Percentiles rank a stretch among this genome's conserved stretches.
phyloP scores from a whole-genome alignment of 2,329 filamentous ascomycete species.

The Cladosporium cucumerinum region DNA sequence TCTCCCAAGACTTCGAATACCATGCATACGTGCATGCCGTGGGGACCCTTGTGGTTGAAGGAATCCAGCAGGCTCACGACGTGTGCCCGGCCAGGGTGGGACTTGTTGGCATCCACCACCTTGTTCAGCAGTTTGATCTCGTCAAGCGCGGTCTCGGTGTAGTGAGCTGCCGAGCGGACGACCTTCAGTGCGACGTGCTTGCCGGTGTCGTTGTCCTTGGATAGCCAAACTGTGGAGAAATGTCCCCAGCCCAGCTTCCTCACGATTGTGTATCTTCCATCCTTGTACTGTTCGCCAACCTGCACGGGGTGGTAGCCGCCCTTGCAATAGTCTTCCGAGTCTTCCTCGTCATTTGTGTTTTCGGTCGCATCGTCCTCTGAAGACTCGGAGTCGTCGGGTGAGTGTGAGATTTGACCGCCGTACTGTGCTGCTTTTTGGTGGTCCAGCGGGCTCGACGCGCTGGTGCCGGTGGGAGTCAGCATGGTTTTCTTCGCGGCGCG shows the following conservation, averaged over 20 bases:
- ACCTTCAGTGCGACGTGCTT: slow-evolving; percentile 98
- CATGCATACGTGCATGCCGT: slow-evolving; percentile 97
- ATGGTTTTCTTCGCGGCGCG: slow-evolving; percentile 19
- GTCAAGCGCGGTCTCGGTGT: slow-evolving; percentile 97
- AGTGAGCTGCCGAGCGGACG: slow-evolving; percentile 94
- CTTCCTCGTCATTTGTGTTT: slow-evolving; percentile 95
- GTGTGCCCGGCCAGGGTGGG: slow-evolving; percentile 89
- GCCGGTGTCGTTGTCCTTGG: slow-evolving; percentile 77
- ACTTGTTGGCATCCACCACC: slow-evolving; percentile 91
- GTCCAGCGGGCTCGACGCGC: slow-evolving; percentile 27
- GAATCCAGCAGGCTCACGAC: slow-evolving; percentile 95
- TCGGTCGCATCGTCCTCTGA: slow-evolving; percentile 82
- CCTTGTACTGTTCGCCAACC: slow-evolving; percentile 95
- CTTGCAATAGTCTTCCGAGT: slow-evolving; percentile 99
- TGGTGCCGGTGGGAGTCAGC: slow-evolving; percentile 25
- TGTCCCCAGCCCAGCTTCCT: slow-evolving; percentile 97
- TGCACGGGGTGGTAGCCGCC: slow-evolving; percentile 95
- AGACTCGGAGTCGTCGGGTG: slow-evolving; percentile 59
- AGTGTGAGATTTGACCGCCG: slow-evolving; percentile 61
- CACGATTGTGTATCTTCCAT: slow-evolving; percentile 93
- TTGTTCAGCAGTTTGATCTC: slow-evolving; percentile 98
- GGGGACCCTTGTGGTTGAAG: slow-evolving; percentile 95
- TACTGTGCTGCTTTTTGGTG: slow-evolving; percentile 40
- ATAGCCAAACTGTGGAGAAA: slow-evolving; percentile 93
- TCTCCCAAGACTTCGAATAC: slow-evolving; percentile 97